Evolutionary conservation across 2,329 filamentous ascomycete species (phyloP).

Genomic region (Lithohypha guttulata): DNA sequence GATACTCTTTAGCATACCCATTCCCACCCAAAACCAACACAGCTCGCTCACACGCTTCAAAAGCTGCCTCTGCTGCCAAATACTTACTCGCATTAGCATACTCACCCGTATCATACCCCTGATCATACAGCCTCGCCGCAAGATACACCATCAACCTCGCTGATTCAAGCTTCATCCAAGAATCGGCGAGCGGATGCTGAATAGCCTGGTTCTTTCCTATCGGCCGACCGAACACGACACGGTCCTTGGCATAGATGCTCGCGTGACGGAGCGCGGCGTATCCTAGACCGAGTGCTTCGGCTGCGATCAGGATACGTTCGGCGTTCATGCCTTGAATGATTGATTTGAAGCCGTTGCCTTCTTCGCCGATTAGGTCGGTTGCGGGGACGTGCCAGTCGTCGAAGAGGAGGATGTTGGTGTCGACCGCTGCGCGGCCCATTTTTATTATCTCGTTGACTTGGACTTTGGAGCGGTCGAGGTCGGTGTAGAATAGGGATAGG

Average conservation of each 20-base stretch:
- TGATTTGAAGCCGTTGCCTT: conserved; percentile 37
- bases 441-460: conserved; percentile 36
- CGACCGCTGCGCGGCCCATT: conserved; percentile 36
- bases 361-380: conserved; percentile 31
- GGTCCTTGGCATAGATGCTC: conserved; percentile 37
- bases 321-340: conserved; percentile 33
- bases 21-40: conserved; percentile 50
- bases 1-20: conserved; percentile 53
- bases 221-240: conserved; percentile 44
- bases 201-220: conserved; percentile 53
- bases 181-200: conserved; percentile 47
- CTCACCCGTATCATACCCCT: conserved; percentile 41
- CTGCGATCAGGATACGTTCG: conserved; percentile 29
- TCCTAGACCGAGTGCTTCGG: conserved; percentile 35
- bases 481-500: conserved; percentile 37
- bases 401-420: conserved; percentile 36
- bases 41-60: conserved; percentile 49
- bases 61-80: conserved; percentile 50
- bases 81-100: conserved; percentile 49
- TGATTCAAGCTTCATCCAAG: conserved; percentile 52
- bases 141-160: conserved; percentile 53
- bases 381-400: conserved; percentile 34
- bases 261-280: conserved; percentile 35
- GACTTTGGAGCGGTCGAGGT: conserved; percentile 29
- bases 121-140: conserved; percentile 48